Evolutionary conservation across 768 basidiomycete genomes (phyloP).

Genomic region (Phylloporus arenicola): DNA sequence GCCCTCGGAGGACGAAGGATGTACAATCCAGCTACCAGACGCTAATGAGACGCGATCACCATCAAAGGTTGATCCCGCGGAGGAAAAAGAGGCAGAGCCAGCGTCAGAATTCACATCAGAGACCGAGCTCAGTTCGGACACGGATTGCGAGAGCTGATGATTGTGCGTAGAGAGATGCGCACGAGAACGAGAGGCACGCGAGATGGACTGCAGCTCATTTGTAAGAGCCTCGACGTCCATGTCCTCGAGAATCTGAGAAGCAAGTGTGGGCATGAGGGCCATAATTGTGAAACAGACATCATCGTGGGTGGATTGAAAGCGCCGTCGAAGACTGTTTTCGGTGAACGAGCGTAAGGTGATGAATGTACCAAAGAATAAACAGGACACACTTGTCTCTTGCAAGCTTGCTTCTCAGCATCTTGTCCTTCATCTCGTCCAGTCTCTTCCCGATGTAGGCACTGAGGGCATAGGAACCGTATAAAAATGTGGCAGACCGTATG

Average conservation of each 20-base stretch:
- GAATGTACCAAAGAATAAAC: neutral
- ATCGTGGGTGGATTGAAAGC: constrained; percentile 74
- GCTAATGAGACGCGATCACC: constrained; percentile 34
- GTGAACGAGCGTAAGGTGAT: constrained; percentile 2
- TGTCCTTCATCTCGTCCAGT: constrained; percentile 61
- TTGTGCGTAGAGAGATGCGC: constrained; percentile 7
- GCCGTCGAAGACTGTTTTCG: constrained; percentile 51
- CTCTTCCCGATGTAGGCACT: constrained; percentile 56
- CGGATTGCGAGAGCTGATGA: constrained; percentile 26
- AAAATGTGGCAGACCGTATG: constrained; percentile 44
- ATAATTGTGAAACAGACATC: constrained; percentile 73
- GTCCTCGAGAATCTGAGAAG: constrained; percentile 55
- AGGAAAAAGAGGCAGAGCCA: constrained; percentile 36
- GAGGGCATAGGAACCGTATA: constrained; percentile 59
- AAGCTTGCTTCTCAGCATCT: constrained; percentile 51
- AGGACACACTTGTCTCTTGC: constrained; percentile 52
- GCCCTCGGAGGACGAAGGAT: constrained; percentile 25
- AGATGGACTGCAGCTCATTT: constrained; percentile 45
- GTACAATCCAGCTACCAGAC: constrained; percentile 44
- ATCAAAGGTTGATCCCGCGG: constrained; percentile 33
- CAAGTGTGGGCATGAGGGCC: constrained; percentile 62
- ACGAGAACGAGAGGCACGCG: constrained; percentile 29
- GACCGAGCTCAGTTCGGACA: constrained; percentile 34
- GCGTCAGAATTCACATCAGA: constrained; percentile 42
- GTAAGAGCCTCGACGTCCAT: constrained; percentile 78